Evolutionary conservation across 2,329 filamentous ascomycete genomes (phyloP).

Genomic region (Diplodia scrobiculata): DNA sequence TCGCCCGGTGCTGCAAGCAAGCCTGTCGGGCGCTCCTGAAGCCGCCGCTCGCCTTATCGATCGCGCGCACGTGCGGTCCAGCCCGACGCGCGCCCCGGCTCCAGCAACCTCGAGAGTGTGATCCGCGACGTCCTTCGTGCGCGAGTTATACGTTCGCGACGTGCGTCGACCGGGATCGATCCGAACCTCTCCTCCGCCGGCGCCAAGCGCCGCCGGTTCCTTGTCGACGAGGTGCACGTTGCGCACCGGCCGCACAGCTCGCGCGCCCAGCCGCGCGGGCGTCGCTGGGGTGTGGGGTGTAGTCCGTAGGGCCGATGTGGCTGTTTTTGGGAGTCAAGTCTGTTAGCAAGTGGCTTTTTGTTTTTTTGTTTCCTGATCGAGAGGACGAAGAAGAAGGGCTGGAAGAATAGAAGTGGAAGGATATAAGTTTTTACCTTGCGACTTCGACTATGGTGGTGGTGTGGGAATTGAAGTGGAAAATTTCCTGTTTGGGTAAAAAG

Average conservation of each 20-base stretch:
- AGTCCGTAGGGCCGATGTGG: neutral
- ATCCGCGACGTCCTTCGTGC: neutral
- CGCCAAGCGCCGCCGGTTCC: too few species aligned
- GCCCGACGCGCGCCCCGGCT: neutral
- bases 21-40: neutral
- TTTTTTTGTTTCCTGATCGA: too few species aligned
- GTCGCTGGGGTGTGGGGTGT: neutral
- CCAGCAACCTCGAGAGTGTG: neutral
- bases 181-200: too few species aligned
- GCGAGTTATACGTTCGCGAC: too few species aligned
- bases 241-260: too few species aligned
- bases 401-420: too few species aligned
- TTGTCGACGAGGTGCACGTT: too few species aligned
- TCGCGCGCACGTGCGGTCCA: neutral
- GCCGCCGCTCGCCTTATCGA: neutral
- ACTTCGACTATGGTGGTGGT: neutral
- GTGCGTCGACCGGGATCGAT: too few species aligned
- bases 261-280: neutral
- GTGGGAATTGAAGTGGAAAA: neutral
- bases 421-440: neutral
- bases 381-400: neutral
- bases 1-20: neutral
- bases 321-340: neutral
- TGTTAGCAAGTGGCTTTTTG: too few species aligned
- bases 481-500: constrained; percentile 1